phyloP scores from a whole-genome alignment of 257 asterid genomes.

The Fraxinus americana region DNA sequence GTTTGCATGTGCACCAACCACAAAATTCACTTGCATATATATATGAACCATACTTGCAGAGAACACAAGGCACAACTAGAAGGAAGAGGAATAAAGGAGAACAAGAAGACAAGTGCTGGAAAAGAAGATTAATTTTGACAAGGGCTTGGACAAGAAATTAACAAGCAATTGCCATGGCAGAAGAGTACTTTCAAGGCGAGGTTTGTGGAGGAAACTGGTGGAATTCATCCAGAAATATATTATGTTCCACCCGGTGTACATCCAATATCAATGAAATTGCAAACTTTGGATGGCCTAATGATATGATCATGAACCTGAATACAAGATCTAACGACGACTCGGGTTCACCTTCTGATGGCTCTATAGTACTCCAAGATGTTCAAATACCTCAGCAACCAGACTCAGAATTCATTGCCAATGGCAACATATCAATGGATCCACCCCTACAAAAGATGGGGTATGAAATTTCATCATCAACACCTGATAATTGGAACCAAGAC shows the following conservation, averaged over 20 bases:
- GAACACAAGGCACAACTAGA: not conserved
- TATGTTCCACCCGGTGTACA: slow-evolving; percentile 56
- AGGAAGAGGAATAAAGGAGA: not conserved
- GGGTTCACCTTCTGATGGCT: slow-evolving; percentile 48
- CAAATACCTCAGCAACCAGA: slow-evolving; percentile 28
- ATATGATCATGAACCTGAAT: slow-evolving; percentile 33
- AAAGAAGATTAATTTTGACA: not conserved
- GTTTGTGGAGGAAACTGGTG: slow-evolving; percentile 80
- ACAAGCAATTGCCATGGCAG: slow-evolving; percentile 48
- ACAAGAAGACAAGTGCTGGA: not conserved
- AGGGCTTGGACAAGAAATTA: not conserved
- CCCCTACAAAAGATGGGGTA: slow-evolving; percentile 21
- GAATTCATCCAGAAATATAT: slow-evolving; percentile 56
- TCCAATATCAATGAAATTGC: slow-evolving; percentile 42
- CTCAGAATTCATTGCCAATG: not conserved
- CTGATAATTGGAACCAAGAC: slow-evolving; percentile 54
- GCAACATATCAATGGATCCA: slow-evolving; percentile 9
- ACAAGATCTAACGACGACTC: slow-evolving; percentile 44
- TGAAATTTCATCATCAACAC: slow-evolving; percentile 24
- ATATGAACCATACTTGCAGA: slow-evolving; percentile 22
- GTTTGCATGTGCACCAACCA: slow-evolving; percentile 20
- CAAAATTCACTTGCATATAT: slow-evolving; percentile 34
- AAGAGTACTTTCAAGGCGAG: slow-evolving; percentile 60
- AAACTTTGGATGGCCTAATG: slow-evolving; percentile 46
- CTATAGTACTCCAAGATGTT: slow-evolving; percentile 25